These are phyloP conservation scores for Colletotrichum tofieldiae DNA, from an alignment of 2,329 filamentous ascomycete species.

Conservation along the genomic window DNA sequence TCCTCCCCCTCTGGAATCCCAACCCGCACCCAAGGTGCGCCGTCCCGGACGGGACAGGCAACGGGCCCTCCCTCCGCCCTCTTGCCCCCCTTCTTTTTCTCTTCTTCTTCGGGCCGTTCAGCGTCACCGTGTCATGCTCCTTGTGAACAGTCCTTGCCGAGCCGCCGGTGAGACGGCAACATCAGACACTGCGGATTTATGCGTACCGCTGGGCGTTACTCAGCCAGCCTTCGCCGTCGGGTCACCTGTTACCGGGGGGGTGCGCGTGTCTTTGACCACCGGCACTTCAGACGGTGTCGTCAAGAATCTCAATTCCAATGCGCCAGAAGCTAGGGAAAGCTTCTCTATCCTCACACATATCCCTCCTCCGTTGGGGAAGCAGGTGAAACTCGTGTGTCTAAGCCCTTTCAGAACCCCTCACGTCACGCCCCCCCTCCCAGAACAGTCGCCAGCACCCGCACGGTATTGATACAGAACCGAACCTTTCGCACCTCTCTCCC, in stretches of 20 bases:
- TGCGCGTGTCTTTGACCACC: slow-evolving; percentile 10
- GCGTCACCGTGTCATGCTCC: not conserved
- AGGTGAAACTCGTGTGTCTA: slow-evolving; percentile 23
- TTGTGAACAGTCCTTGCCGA: not conserved
- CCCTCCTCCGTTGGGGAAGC: not conserved
- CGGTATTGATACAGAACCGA: not conserved
- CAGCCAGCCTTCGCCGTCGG: not conserved
- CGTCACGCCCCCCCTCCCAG: not conserved
- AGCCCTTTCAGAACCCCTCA: slow-evolving; percentile 25
- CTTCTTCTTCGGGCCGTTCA: not conserved
- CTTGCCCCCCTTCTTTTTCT: too few relatives aligned
- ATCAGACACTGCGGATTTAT: slow-evolving; percentile 22
- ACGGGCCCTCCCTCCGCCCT: slow-evolving; percentile 10
- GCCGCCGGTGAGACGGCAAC: not conserved
- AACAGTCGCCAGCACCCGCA: too few relatives aligned
- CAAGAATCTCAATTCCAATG: slow-evolving; percentile 7
- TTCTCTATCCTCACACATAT: not conserved
- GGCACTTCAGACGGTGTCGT: slow-evolving; percentile 10
- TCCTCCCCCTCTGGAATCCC: not conserved
- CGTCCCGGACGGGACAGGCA: slow-evolving; percentile 23
- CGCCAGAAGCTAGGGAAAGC: slow-evolving; percentile 1
- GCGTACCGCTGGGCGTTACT: slow-evolving; percentile 4
- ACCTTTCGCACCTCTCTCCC: not conserved
- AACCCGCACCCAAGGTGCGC: not conserved
- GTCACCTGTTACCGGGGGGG: too few relatives aligned